Evolutionary conservation across 225 moss, liverwort and hornwort species (phyloP).

Genomic region (Bryum argenteum): DNA sequence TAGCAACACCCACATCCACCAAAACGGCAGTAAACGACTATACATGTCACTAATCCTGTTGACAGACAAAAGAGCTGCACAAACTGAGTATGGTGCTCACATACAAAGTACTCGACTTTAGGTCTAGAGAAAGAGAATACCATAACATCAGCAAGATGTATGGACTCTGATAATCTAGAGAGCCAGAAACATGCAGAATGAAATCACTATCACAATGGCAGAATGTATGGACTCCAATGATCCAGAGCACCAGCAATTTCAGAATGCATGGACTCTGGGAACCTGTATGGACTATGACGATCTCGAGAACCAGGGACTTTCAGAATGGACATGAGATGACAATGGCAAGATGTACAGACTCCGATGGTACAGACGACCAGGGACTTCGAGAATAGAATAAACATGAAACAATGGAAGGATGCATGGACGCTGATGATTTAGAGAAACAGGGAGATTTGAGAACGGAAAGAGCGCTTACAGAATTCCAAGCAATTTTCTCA

Average conservation of each 20-base stretch:
- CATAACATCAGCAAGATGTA: background rate
- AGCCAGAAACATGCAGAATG: background rate
- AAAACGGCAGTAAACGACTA: background rate
- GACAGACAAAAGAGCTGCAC: too few relatives aligned
- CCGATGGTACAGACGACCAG: background rate
- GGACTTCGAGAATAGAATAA: background rate
- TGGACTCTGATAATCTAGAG: background rate
- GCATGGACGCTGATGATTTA: too few relatives aligned
- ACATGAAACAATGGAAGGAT: background rate
- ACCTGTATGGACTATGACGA: too few relatives aligned
- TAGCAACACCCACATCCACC: background rate
- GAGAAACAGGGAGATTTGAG: background rate
- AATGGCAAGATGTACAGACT: too few relatives aligned
- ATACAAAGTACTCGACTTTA: background rate
- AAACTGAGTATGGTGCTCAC: background rate
- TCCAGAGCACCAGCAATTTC: too few relatives aligned
- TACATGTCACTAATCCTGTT: background rate
- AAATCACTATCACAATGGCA: background rate
- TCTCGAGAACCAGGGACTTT: too few relatives aligned
- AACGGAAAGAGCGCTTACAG: conserved; percentile 13
- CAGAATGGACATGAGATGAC: too few relatives aligned
- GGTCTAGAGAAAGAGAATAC: background rate
- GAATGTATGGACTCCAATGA: too few relatives aligned
- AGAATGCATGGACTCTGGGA: too few relatives aligned
- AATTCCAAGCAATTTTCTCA: conserved; percentile 43